These are phyloP conservation scores for Aspergillus indologenus DNA, from an alignment of 495 filamentous ascomycete genomes.

Conservation along the genomic window DNA sequence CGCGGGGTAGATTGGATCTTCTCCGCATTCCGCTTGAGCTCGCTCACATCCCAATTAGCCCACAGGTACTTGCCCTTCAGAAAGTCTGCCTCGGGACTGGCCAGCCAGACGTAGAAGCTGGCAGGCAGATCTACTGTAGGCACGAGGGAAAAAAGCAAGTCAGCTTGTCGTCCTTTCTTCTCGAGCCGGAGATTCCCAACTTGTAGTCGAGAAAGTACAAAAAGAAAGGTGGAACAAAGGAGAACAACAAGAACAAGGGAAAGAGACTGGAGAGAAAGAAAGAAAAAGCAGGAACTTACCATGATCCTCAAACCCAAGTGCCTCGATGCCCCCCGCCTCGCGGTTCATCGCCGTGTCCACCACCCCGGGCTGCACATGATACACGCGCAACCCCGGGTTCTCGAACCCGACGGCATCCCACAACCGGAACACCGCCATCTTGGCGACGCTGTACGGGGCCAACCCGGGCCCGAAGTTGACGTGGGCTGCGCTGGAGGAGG, in stretches of 20 bases:
- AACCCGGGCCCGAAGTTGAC: slow-evolving; percentile 29
- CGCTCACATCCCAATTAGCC: slow-evolving; percentile 51
- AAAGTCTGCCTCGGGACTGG: slow-evolving; percentile 40
- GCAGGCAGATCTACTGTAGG: slow-evolving; percentile 23
- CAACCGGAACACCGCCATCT: slow-evolving; percentile 40
- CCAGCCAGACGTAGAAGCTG: slow-evolving; percentile 37
- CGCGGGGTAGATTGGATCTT: slow-evolving; percentile 20
- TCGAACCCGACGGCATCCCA: slow-evolving; percentile 33
- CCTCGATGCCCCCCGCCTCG: no score
- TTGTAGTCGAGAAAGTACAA: no score
- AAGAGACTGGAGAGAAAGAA: no score
- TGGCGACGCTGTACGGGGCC: slow-evolving; percentile 38
- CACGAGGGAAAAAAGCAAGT: no score
- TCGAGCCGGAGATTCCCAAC: no score
- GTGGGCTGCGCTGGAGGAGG: slow-evolving; percentile 34
- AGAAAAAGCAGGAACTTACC: no score
- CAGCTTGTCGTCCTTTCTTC: no score
- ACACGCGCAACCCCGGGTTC: slow-evolving; percentile 39
- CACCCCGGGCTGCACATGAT: slow-evolving; percentile 47
- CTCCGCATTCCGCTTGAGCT: slow-evolving; percentile 53
- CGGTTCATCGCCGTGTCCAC: slow-evolving; percentile 42
- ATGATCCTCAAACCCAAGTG: no score
- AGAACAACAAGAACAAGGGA: no score
- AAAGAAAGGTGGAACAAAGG: no score
- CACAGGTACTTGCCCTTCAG: slow-evolving; percentile 43